Base-by-base conservation (phyloP, 257 asterid species). In the Mitragyna speciosa region DNA sequence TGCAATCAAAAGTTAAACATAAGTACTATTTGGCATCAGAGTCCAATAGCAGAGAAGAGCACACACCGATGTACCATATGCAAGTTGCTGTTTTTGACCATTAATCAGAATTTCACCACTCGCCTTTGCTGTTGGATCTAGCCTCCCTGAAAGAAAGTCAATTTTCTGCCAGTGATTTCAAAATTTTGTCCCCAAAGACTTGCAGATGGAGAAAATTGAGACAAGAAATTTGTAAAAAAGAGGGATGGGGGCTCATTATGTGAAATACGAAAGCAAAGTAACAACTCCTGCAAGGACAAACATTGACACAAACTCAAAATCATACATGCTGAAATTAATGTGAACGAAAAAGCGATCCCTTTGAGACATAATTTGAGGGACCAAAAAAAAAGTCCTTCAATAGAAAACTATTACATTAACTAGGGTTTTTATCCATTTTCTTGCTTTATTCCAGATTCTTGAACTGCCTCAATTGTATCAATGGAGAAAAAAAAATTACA, bases 51-150 rank as follows among this genome's bases (percentile, higher is more conserved):
- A 33, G 30, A 51, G 52, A 41, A 51, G 61, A 80, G 76, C n/a
- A 61, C 56, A 56, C 85, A 88, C 95, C 76, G 90, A 90, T 58
- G 93, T 88, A 49, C 90, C 93, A 84, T 86, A 89, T 0, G 95
- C 90, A 63, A 89, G 89, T 73, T 82, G 79, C 41, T 82, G 90
- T 71, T 82, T 79, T 36, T 75, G 78, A 51, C 95, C 95, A 71
- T 90, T 89, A 20, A 87, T 82, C 24, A 89, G 72, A 24, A 91
- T 89, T 33, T 87, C 87, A 7, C 95, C 95, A 56, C 76, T 82
- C 41, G 84, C 81, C 81, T 84, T 85, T 45, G 86, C 80, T 73
- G 74, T 86, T 36, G 89, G 77, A 77, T 78, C 84, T 43, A 90
- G 56, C 85, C 94, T 90, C 48, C 94, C 91, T 89, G 87, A 47